Evolutionary conservation across 2,329 filamentous ascomycete genomes (phyloP).

Genomic region (Cladosporium sp.): DNA sequence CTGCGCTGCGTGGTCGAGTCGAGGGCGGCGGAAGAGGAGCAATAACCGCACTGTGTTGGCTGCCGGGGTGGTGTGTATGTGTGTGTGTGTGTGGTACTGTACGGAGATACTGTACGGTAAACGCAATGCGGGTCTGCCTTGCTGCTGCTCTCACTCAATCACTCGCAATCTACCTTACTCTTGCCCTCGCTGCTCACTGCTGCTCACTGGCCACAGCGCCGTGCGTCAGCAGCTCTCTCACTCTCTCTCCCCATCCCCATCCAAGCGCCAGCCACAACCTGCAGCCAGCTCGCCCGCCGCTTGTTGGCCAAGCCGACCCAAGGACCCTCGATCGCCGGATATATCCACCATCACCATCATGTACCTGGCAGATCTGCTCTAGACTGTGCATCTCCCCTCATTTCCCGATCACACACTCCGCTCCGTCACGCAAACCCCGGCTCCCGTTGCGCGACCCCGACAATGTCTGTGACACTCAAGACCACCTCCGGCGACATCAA

Average conservation of each 20-base stretch:
- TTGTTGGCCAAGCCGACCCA: constrained; percentile 9
- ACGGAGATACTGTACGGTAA: background rate
- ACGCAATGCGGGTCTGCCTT: background rate
- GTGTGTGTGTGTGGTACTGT: background rate
- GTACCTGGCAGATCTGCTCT: constrained; percentile 10
- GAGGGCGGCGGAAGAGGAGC: background rate
- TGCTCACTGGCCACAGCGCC: background rate
- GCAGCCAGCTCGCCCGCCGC: background rate
- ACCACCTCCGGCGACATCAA: constrained; percentile 90
- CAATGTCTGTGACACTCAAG: constrained; percentile 65
- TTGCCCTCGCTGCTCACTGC: background rate
- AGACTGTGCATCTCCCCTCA: constrained; percentile 5
- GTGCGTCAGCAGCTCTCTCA: constrained; percentile 4
- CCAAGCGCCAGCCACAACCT: constrained; percentile 3
- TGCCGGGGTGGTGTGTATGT: background rate
- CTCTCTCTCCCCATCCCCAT: background rate
- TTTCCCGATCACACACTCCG: constrained; percentile 16
- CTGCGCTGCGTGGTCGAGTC: background rate
- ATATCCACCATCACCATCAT: constrained; percentile 16
- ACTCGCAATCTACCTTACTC: too few relatives aligned
- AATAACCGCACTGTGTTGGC: constrained; percentile 5
- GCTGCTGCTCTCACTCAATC: background rate
- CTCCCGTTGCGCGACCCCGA: background rate
- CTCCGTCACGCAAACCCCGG: background rate
- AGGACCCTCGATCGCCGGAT: constrained; percentile 11